Base-by-base conservation (phyloP, 1,139 yeast genomes). In the Suhomyces terraborum region DNA sequence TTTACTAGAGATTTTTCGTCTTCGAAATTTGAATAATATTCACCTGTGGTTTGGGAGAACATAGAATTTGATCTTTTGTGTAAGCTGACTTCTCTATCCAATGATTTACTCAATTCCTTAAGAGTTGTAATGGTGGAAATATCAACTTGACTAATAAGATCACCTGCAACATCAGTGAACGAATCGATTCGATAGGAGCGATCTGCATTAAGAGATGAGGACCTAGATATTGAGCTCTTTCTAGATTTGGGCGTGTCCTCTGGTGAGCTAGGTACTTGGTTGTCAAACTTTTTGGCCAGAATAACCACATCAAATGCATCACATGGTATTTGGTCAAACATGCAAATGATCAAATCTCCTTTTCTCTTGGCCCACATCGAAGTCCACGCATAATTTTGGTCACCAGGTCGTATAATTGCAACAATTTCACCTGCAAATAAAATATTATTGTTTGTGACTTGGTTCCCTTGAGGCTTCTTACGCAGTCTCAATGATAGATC, bases 301-400 rank as follows among this genome's bases (percentile, higher is more conserved):
- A 81, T 64, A 14, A 77, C 67, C 8, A 87, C 64, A 53, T 83
- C 88, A 46, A 86, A 77, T 4, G 86, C 84, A 61, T 86, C 94
- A 59, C 94, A 84, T 1, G 88, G 86, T 24, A 88, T 86, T 57
- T 88, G 95, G 54, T 89, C 96, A 58, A 91, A 82, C 68, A 88
- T 88, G 68, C 94, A 83, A 33, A 88, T 84, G 40, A 89, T 75
- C 45, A 86, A 66, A 39, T 79, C 80, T 2, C 83, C 82, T 51
- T 81, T 81, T 44, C 79, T 73, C 55, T 88, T 89, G 0, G 94
- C 95, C 96, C 97, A 91, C 44, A 89, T 63, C 1, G 91, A 83
- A 4, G 91, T 83, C 89, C 91, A 84, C 0, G 88, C 84, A 45
- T 75, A 66, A 36, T 71, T 75, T 35, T 67, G 69, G 36, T 69